Evolutionary conservation across 83 land plant genomes (phyloP).

Genomic region (Picea mariana): DNA sequence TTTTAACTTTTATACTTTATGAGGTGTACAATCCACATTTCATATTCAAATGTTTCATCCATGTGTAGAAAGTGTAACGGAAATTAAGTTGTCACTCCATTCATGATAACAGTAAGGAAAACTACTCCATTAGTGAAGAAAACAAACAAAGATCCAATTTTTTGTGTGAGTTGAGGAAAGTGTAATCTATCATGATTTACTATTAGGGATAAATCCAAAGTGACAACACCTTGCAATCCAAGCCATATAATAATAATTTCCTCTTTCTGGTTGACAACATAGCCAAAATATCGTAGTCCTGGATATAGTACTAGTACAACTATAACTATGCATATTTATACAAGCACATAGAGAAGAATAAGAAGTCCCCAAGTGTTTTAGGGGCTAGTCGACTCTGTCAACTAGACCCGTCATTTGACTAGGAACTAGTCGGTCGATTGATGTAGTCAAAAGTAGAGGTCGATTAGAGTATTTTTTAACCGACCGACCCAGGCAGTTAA

Average conservation of each 20-base stretch:
- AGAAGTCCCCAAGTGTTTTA: constrained; percentile 72
- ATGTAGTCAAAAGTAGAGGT: too few species aligned
- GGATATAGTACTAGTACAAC: constrained; percentile 77
- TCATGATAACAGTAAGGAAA: constrained; percentile 83
- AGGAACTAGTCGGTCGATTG: too few species aligned
- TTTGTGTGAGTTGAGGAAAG: constrained; percentile 30
- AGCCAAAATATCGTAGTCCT: constrained; percentile 75
- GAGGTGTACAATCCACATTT: constrained; percentile 59
- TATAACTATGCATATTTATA: constrained; percentile 72
- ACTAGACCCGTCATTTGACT: too few species aligned
- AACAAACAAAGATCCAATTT: constrained; percentile 75
- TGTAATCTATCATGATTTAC: constrained; percentile 30
- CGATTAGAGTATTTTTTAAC: too few species aligned
- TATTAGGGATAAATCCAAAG: constrained; percentile 80
- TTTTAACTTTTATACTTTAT: constrained; percentile 79
- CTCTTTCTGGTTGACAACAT: constrained; percentile 93
- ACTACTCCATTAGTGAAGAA: constrained; percentile 97
- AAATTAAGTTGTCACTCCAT: constrained; percentile 94
- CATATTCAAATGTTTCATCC: constrained; percentile 50
- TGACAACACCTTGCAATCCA: constrained; percentile 96
- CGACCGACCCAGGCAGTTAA: too few species aligned
- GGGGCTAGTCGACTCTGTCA: too few species aligned
- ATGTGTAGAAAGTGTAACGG: constrained; percentile 60
- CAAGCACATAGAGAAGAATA: constrained; percentile 68
- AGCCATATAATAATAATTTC: constrained; percentile 85